phyloP scores from a whole-genome alignment of 345 rosid species.

The Brassica napus region Da-Ae NC_063444.1:3900001-3900500 shows the following conservation, averaged over 20 bases:
- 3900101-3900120: slow-evolving; percentile 62
- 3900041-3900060: slow-evolving; percentile 77
- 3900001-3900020: slow-evolving; percentile 53
- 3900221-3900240: slow-evolving; percentile 66
- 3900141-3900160: neutral
- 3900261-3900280: slow-evolving; percentile 63
- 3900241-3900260: slow-evolving; percentile 54
- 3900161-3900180: neutral
- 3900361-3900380: slow-evolving; percentile 61
- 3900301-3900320: slow-evolving; percentile 72
- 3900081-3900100: slow-evolving; percentile 58
- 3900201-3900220: slow-evolving; percentile 89
- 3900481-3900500: slow-evolving; percentile 62
- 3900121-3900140: neutral
- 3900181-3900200: neutral
- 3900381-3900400: slow-evolving; percentile 54
- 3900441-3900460: slow-evolving; percentile 47
- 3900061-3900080: slow-evolving; percentile 76
- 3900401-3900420: slow-evolving; percentile 66
- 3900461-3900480: slow-evolving; percentile 49
- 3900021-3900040: slow-evolving; percentile 92
- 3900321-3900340: slow-evolving; percentile 63
- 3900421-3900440: slow-evolving; percentile 40
- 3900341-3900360: slow-evolving; percentile 59
- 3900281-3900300: slow-evolving; percentile 60